Conservation (phyloP, 495 filamentous ascomycete species). For the Copromyces sp. region DNA sequence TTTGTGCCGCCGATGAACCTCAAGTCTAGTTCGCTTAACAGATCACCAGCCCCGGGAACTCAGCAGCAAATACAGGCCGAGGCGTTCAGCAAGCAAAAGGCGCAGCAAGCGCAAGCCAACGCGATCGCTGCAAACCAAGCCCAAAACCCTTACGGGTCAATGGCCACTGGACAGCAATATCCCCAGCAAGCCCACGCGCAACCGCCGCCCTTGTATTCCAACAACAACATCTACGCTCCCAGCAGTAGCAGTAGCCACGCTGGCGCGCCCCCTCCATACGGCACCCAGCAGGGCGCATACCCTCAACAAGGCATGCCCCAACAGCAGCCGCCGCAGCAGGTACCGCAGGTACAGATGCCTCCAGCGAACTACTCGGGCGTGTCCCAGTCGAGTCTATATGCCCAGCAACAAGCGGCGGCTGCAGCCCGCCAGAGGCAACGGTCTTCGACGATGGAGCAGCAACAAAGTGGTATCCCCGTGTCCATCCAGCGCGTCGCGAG, state of each 20-base stretch:
- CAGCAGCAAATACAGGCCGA: slow-evolving; percentile 95
- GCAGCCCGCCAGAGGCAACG: slow-evolving; percentile 57
- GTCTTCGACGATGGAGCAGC: slow-evolving; percentile 90
- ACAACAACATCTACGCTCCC: slow-evolving; percentile 61
- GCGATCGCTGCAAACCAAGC: slow-evolving; percentile 46
- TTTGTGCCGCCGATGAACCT: slow-evolving; percentile 98
- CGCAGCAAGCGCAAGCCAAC: slow-evolving; percentile 57
- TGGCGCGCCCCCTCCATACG: slow-evolving; percentile 78
- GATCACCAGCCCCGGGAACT: slow-evolving; percentile 89
- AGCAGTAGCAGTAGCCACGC: slow-evolving; percentile 47
- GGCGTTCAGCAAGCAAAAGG: slow-evolving; percentile 79
- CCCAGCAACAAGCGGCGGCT: slow-evolving; percentile 72
- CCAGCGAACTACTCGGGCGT: slow-evolving; percentile 50
- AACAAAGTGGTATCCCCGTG: slow-evolving; percentile 81
- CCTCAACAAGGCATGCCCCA: slow-evolving; percentile 58
- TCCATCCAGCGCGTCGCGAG: slow-evolving; percentile 94
- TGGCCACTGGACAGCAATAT: slow-evolving; percentile 29
- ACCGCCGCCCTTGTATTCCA: slow-evolving; percentile 58
- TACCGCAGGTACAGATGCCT: slow-evolving; percentile 47
- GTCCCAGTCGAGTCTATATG: slow-evolving; percentile 62
- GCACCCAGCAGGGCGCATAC: slow-evolving; percentile 58
- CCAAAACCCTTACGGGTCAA: slow-evolving; percentile 38
- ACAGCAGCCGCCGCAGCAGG: slow-evolving; percentile 35
- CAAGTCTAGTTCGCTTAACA: slow-evolving; percentile 68
- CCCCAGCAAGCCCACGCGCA: slow-evolving; percentile 31